These are phyloP conservation scores for Castanea crenata DNA, from an alignment of 306 rosid species.

Conservation along the genomic window DNA sequence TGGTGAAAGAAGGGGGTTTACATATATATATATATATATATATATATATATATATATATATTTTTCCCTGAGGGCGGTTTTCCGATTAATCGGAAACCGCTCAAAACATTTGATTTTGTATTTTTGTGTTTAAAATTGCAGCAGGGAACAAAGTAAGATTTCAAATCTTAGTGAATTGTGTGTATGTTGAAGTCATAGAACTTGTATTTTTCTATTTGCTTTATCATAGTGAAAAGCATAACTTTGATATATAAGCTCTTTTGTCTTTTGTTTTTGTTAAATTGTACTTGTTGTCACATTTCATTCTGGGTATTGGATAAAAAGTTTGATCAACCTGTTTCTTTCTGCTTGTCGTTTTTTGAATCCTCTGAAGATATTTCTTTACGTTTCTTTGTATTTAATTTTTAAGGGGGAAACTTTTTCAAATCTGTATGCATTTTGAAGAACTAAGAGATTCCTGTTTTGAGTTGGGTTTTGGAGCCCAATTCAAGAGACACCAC, in stretches of 20 bases:
- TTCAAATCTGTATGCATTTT: background rate
- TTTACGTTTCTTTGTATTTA: background rate
- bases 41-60: background rate
- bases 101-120: constrained; percentile 5
- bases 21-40: background rate
- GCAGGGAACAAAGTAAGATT: background rate
- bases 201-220: background rate
- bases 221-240: background rate
- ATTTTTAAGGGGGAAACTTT: background rate
- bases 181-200: background rate
- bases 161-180: background rate
- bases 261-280: background rate
- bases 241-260: background rate
- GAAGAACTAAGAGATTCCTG: background rate
- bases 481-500: constrained; percentile 1
- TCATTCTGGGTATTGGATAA: background rate
- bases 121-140: too few relatives aligned
- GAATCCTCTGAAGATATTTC: background rate
- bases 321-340: constrained; percentile 15
- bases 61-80: constrained; percentile 43
- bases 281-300: background rate
- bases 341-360: background rate
- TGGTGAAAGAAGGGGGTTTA: background rate
- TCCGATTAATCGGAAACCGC: constrained; percentile 48
- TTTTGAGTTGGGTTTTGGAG: constrained; percentile 16